Percentiles rank a stretch among this genome's conserved stretches.
These are phyloP conservation scores for Tolypocladium amazonense DNA, from an alignment of 2,329 filamentous ascomycete genomes.

Conservation along the genomic window DNA sequence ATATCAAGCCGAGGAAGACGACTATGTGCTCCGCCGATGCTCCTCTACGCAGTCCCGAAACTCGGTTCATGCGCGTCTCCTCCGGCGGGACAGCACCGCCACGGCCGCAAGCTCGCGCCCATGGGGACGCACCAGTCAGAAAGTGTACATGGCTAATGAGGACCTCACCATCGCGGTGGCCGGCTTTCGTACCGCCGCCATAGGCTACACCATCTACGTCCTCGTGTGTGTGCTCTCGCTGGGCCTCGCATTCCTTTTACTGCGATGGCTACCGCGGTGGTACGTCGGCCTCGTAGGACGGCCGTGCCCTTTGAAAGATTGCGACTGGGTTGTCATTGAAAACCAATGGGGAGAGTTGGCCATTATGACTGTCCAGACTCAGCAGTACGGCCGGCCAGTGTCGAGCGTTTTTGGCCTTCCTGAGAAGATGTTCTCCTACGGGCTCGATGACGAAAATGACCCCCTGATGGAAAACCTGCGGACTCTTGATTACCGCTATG, in stretches of 20 bases:
- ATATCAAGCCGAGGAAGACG: constrained; percentile 26
- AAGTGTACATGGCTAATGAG: constrained; percentile 86
- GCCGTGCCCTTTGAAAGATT: constrained; percentile 57
- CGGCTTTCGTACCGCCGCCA: constrained; percentile 69
- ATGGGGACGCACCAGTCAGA: constrained; percentile 65
- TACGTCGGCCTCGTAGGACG: constrained; percentile 66
- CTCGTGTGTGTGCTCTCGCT: constrained; percentile 59
- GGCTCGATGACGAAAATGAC: constrained; percentile 53
- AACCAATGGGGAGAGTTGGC: constrained; percentile 95
- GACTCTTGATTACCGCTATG: constrained; percentile 84
- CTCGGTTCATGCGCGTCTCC: constrained; percentile 53
- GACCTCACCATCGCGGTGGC: constrained; percentile 90
- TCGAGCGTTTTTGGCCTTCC: constrained; percentile 57
- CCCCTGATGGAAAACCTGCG: constrained; percentile 66
- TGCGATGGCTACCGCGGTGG: constrained; percentile 87
- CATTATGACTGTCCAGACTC: constrained; percentile 55
- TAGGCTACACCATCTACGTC: constrained; percentile 61
- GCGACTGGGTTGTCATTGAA: constrained; percentile 89
- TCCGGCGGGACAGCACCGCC: constrained; percentile 58
- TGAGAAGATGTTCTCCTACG: constrained; percentile 46
- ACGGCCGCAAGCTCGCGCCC: constrained; percentile 56
- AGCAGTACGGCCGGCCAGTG: constrained; percentile 41
- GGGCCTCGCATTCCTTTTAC: constrained; percentile 72
- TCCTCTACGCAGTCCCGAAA: constrained; percentile 49
- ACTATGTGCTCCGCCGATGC: constrained; percentile 45